Conservation (phyloP, 2,329 filamentous ascomycete genomes). For the Colletotrichum coccodes region DNA sequence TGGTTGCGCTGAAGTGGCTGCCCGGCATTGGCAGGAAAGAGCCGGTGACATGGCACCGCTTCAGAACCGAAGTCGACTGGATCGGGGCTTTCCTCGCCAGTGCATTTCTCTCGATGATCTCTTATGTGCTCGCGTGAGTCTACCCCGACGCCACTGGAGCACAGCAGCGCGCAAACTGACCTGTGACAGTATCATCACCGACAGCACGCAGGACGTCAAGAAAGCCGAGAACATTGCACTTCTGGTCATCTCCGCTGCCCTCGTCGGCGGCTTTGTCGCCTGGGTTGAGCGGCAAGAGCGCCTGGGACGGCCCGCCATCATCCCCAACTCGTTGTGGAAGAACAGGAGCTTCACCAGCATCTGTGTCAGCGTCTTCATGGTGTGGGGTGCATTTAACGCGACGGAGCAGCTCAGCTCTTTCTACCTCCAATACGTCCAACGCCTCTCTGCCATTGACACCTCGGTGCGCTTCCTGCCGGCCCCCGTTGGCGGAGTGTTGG, state of each 20-base stretch:
- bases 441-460: slow-evolving; percentile 48
- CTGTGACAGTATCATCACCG: slow-evolving; percentile 12
- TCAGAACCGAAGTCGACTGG: slow-evolving; percentile 31
- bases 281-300: slow-evolving; percentile 65
- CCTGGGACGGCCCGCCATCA: slow-evolving; percentile 60
- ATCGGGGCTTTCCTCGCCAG: slow-evolving; percentile 23
- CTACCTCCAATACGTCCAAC: slow-evolving; percentile 57
- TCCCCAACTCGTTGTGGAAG: slow-evolving; percentile 68
- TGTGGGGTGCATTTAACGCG: slow-evolving; percentile 53
- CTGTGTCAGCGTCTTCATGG: slow-evolving; percentile 57
- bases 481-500: slow-evolving; percentile 44
- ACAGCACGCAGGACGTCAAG: slow-evolving; percentile 41
- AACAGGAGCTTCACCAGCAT: slow-evolving; percentile 61
- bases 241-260: slow-evolving; percentile 51
- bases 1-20: slow-evolving; percentile 50
- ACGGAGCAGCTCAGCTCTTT: slow-evolving; percentile 54
- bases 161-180: background rate
- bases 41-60: slow-evolving; percentile 24
- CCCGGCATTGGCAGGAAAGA: slow-evolving; percentile 58
- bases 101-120: slow-evolving; percentile 19
- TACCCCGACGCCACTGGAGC: slow-evolving; percentile 43
- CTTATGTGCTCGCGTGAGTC: slow-evolving; percentile 38
- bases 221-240: slow-evolving; percentile 54
- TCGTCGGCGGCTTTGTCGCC: slow-evolving; percentile 59
- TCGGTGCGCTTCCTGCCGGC: slow-evolving; percentile 54